Base-by-base conservation (phyloP, 495 filamentous ascomycete genomes). In the Penicillium lagena region DNA sequence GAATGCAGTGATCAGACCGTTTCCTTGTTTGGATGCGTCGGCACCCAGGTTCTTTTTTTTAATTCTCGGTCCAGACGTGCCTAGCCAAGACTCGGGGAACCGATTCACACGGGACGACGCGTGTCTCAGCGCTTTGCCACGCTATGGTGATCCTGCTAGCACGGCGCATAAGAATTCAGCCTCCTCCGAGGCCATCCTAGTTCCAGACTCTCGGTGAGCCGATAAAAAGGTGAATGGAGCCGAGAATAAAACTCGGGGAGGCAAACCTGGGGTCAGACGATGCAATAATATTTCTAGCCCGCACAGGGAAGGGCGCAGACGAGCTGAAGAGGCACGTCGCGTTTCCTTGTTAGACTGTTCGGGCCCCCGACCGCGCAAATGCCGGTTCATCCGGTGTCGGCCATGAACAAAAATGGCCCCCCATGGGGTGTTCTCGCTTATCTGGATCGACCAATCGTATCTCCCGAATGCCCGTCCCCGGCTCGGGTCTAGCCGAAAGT, bases 191-290 rank as follows among this genome's bases (percentile, higher is more conserved):
- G 37, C 40, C 36, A 47, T 47, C 13, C 54, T 47, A 37, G 47
- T 57, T 54, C 40, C 43, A 50, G 50, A 47, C 30, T 31, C 13
- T 37, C 54, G 50, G 54, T 56, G 54, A 56, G 31, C 9, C 9
- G 28, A 31, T 3, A 35, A 31, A 11, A n/a, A 6, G 29, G 22
- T 22, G 22, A 22, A 22, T 22, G 4, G 22, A 22, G 22, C 2
- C 22, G 4, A 22, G 22, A 22, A 22, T 6, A 4, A 14, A 45
- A 45, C 32, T 29, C 12, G 46, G 50, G 46, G 43, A 49, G 13
- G 38, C 12, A 50, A 53, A 50, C 45, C 46, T 45, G 54, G 54
- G 50, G 45, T 36, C 34, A 17, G 13, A n/a, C 15, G 10, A 15
- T 9, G 15, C 28, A 9, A 17, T 14, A 10, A n/a, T n/a, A 27